phyloP scores from a whole-genome alignment of 306 rosid species.

The apple (Malus domestica) region ASM211411v1 NC_041797.1:20065001-20065500 shows the following conservation, averaged over 20 bases:
- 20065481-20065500: background rate
- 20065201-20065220: slow-evolving; percentile 47
- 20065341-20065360: slow-evolving; percentile 88
- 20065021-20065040: background rate
- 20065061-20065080: background rate
- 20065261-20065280: background rate
- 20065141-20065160: slow-evolving; percentile 96
- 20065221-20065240: background rate
- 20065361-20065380: slow-evolving; percentile 74
- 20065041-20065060: background rate
- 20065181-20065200: slow-evolving; percentile 95
- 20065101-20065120: slow-evolving; percentile 1
- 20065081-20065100: background rate
- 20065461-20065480: background rate
- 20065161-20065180: slow-evolving; percentile 88
- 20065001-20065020: background rate
- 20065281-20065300: background rate
- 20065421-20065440: slow-evolving; percentile 15
- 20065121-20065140: slow-evolving; percentile 60
- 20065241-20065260: background rate
- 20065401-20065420: slow-evolving; percentile 89
- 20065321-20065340: slow-evolving; percentile 92
- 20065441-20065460: background rate
- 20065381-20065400: slow-evolving; percentile 97
- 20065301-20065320: background rate